Base-by-base conservation (phyloP, 2,329 filamentous ascomycete species). In the Geosmithia morbida region DNA sequence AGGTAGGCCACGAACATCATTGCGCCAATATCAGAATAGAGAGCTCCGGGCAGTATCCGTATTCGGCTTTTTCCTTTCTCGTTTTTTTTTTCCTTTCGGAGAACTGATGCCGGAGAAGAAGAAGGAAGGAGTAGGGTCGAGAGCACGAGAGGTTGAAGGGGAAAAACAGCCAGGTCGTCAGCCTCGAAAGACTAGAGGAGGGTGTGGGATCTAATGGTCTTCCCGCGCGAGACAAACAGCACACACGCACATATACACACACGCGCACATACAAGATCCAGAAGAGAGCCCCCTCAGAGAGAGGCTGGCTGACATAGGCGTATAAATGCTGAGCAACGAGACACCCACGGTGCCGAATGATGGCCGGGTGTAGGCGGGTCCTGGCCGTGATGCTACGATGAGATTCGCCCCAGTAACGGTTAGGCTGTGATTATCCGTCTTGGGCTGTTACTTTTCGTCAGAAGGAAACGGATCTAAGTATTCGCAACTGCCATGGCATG, bases 171-270 rank as follows among this genome's bases (percentile, higher is more conserved):
- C 17, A 29, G 13, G 20, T 20, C 2, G 33, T 47, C 48, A 49
- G 45, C 41, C 41, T 22, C 18, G 45, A 45, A 44, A 33, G n/a
- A n/a, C n/a, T 37, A 29, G 26, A 41, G 22, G 45, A 43, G 41
- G 44, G 41, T 49, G 37, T 49, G 47, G 47, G 47, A 46, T 49
- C 48, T 49, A 26, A 45, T 7, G 26, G 22, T 22, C 30, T 30
- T 30, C 29, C 29, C 11, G 29, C 11, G 29, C 29, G 11, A 37
- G 3, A 16, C 10, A 11, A 37, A 37, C 33, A 37, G 11, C 33
- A 37, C 33, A 37, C 33, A 37, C 10, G 22, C 22, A 26, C 22
- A 26, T 26, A 26, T 26, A 37, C 33, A 37, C 33, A 37, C 33
- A 37, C 10, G 22, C 22, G 8, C 22, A 26, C 8, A 26, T 26